Evolutionary conservation across 2,329 filamentous ascomycete species (phyloP).

Genomic region (Dactylellina leptospora): DNA sequence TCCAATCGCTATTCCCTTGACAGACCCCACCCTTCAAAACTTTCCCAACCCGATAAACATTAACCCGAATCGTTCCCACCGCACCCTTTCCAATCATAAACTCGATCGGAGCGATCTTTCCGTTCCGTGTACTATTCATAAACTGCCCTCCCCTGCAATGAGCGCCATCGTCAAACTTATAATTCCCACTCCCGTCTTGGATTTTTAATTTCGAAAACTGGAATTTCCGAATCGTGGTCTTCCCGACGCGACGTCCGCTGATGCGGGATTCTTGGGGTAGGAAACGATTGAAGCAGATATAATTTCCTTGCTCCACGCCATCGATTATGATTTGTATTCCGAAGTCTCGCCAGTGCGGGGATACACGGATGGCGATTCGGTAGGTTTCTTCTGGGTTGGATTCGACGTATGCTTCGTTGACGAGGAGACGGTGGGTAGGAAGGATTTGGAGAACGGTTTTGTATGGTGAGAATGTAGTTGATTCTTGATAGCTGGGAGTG

Average conservation of each 20-base stretch:
- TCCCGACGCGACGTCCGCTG: background rate
- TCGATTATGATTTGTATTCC: constrained; percentile 38
- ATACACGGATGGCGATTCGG: constrained; percentile 7
- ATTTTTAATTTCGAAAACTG: constrained; percentile 12
- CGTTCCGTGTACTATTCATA: background rate
- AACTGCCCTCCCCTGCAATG: constrained; percentile 23
- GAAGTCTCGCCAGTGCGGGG: background rate
- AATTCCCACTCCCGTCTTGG: constrained; percentile 21
- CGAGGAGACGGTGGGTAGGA: background rate
- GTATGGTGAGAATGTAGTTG: constrained; percentile 4
- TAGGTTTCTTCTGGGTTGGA: constrained; percentile 9
- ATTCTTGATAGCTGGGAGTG: background rate
- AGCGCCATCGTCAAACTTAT: constrained; percentile 15
- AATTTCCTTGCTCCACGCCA: constrained; percentile 30
- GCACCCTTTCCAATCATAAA: constrained; percentile 29
- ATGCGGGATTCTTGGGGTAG: background rate
- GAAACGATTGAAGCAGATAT: constrained; percentile 11
- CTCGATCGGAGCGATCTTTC: constrained; percentile 10
- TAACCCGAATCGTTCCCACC: constrained; percentile 35
- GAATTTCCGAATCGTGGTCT: background rate
- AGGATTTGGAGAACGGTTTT: constrained; percentile 6
- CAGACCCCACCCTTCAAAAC: background rate
- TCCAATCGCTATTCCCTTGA: constrained; percentile 23
- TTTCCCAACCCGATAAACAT: constrained; percentile 28
- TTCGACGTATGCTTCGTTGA: constrained; percentile 30